phyloP scores from a whole-genome alignment of 2,329 filamentous ascomycete genomes.

The Exophiala sp. region DNA sequence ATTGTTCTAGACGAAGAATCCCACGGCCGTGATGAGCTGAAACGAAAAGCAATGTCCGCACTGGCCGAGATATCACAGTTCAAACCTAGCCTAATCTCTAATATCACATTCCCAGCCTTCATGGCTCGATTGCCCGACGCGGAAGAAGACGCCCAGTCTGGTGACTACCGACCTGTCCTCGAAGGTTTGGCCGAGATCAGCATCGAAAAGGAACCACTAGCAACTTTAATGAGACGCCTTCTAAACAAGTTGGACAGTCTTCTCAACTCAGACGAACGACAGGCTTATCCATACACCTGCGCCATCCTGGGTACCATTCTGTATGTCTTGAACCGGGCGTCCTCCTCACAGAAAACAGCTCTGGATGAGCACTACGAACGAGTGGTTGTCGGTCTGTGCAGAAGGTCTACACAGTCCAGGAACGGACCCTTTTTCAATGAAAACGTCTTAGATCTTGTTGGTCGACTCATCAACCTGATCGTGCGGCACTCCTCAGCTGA shows the following conservation, averaged over 20 bases:
- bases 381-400: slow-evolving; percentile 46
- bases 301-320: slow-evolving; percentile 60
- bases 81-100: slow-evolving; percentile 60
- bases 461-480: slow-evolving; percentile 59
- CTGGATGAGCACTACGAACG: slow-evolving; percentile 49
- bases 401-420: slow-evolving; percentile 34
- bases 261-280: slow-evolving; percentile 46
- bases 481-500: slow-evolving; percentile 52
- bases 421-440: slow-evolving; percentile 48
- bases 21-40: slow-evolving; percentile 55
- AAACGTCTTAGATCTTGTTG: slow-evolving; percentile 56
- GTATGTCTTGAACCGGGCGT: slow-evolving; percentile 51
- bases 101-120: slow-evolving; percentile 64
- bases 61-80: slow-evolving; percentile 60
- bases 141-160: slow-evolving; percentile 43
- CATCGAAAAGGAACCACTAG: slow-evolving; percentile 59
- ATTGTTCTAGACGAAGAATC: slow-evolving; percentile 59
- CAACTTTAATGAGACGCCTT: slow-evolving; percentile 60
- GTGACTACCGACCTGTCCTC: slow-evolving; percentile 53
- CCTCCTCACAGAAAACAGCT: slow-evolving; percentile 2
- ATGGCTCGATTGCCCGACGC: slow-evolving; percentile 61
- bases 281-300: slow-evolving; percentile 53
- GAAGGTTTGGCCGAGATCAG: slow-evolving; percentile 64
- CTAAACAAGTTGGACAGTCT: slow-evolving; percentile 61
- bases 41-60: slow-evolving; percentile 55